Percentiles rank a stretch among this genome's conserved stretches.
These are phyloP conservation scores for Cucurbita argyrosperma DNA, from an alignment of 306 rosid species.

Conservation along the genomic window DNA sequence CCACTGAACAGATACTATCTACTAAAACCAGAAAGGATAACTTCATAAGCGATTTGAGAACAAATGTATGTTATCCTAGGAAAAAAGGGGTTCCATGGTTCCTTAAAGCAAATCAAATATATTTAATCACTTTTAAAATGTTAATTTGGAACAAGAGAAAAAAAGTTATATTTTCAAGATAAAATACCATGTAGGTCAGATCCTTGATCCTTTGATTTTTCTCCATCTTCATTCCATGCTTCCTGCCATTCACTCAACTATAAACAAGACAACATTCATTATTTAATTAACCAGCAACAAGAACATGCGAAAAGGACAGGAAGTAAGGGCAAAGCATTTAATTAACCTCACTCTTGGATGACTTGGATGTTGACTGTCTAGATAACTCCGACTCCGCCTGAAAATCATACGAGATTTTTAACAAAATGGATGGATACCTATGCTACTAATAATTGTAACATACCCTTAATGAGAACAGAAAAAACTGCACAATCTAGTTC, in stretches of 20 bases:
- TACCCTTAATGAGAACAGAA: not conserved
- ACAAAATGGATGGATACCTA: not conserved
- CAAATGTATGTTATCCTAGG: not conserved
- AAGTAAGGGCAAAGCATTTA: not conserved
- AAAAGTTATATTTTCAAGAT: not conserved
- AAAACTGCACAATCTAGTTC: not conserved
- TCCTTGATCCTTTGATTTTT: slow-evolving; percentile 30
- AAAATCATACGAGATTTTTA: slow-evolving; percentile 7
- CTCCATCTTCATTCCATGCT: slow-evolving; percentile 59
- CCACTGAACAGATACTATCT: not conserved
- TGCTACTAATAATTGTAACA: not conserved
- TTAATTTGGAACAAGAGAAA: not conserved
- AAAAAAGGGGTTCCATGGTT: not conserved
- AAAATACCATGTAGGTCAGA: slow-evolving; percentile 33
- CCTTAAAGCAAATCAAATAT: not conserved
- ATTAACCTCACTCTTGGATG: slow-evolving; percentile 39
- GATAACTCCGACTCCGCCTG: slow-evolving; percentile 50
- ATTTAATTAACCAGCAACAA: slow-evolving; percentile 4
- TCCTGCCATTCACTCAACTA: slow-evolving; percentile 82
- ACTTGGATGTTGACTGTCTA: slow-evolving; percentile 38
- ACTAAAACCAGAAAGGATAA: not conserved
- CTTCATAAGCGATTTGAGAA: not conserved
- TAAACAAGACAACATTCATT: not conserved
- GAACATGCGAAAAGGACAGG: not conserved
- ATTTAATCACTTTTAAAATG: not conserved